Evolutionary conservation across 78 protist genomes (phyloP), one percentile per base, ranked within the genome.

Genomic region (Capsaspora owczarzaki): DNA sequence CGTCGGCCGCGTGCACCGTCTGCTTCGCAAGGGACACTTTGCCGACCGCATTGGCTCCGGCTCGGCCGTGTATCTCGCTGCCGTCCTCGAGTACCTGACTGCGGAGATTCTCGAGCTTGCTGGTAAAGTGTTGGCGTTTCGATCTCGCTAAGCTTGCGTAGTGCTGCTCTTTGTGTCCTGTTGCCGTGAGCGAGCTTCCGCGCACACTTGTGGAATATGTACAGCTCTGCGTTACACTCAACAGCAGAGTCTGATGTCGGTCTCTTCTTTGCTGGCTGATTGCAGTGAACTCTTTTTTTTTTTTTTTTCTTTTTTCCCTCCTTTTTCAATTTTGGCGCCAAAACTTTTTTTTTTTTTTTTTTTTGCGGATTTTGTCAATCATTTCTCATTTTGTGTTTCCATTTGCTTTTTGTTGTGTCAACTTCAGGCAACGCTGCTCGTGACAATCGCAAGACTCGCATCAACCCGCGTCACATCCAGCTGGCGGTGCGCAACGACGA

Each of bases 71-170:
- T 95, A 95, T 90, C 84, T 95, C 43, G 95, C n/a, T n/a, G n/a
- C n/a, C n/a, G n/a, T n/a, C n/a, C n/a, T n/a, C n/a, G n/a, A n/a
- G n/a, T n/a, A n/a, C 98, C 16, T 97, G 98, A 80, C 94, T 1
- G 96, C 95, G 49, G 99, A 97, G 85, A 89, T 94, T n/a, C 88
- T 97, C 74, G 98, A 95, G 86, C 85, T 95, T 38, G 97, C 98
- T 23, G 95, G 94, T 78, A 97, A 95, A n/a, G n/a, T n/a, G n/a
- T n/a, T n/a, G 85, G 94, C 93, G 38, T 87, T 97, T 40, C 85
- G 92, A 6, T 16, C 53, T 16, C 53, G 27, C 6, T 47, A 14
- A 47, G 53, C 53, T 6, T 47, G 6, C 14, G 53, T 6, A 16
- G 6, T 6, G 27, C 53, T 16, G 27, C 53, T 6, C 27, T 14